Evolutionary conservation across 257 asterid species (phyloP).

Genomic region (Solanum rostratum): DNA sequence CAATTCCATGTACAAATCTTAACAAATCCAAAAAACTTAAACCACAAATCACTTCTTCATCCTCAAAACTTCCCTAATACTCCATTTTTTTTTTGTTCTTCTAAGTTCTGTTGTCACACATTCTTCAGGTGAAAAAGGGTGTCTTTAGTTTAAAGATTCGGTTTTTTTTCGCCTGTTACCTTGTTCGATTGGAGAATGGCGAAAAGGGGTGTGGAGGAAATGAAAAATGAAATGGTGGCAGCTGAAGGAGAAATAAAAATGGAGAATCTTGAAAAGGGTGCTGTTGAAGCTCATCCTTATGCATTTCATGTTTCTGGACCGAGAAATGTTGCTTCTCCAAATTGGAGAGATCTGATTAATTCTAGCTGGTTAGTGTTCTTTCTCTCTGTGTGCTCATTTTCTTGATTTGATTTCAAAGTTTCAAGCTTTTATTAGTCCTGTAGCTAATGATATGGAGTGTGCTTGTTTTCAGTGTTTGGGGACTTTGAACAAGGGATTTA

Average conservation of each 20-base stretch:
- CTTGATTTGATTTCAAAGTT: background rate
- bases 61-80: background rate
- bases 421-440: background rate
- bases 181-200: slow-evolving; percentile 6
- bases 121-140: background rate
- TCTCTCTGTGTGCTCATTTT: background rate
- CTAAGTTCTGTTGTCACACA: background rate
- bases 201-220: slow-evolving; percentile 27
- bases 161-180: background rate
- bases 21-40: background rate
- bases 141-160: background rate
- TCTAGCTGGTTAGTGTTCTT: slow-evolving; percentile 26
- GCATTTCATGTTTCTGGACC: slow-evolving; percentile 40
- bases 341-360: slow-evolving; percentile 30
- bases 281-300: slow-evolving; percentile 17
- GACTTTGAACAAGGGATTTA: background rate
- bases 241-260: slow-evolving; percentile 1
- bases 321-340: slow-evolving; percentile 28
- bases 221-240: slow-evolving; percentile 13
- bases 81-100: background rate
- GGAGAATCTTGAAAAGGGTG: background rate
- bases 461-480: background rate
- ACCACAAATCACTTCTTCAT: background rate
- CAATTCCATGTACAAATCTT: background rate
- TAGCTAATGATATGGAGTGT: background rate